phyloP scores from a whole-genome alignment of 371 early-diverging fungal genomes.

The Apophysomyces sp. region DNA sequence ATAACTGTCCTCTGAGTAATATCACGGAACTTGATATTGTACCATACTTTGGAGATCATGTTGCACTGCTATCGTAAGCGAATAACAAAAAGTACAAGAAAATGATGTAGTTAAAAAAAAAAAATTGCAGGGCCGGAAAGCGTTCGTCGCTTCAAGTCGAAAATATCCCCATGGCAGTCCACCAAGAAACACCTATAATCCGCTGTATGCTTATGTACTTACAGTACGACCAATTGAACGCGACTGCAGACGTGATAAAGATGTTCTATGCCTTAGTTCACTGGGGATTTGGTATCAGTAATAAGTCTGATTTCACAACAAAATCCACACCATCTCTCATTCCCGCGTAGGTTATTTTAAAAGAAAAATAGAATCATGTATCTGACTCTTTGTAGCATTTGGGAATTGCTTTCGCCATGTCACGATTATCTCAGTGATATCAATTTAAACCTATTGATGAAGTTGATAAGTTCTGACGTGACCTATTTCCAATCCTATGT shows the following conservation, averaged over 20 bases:
- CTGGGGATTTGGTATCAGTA: constrained; percentile 39
- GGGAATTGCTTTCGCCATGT: constrained; percentile 43
- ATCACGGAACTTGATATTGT: constrained; percentile 42
- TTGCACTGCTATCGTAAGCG: constrained; percentile 31
- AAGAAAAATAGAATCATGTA: neutral
- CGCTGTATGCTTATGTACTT: constrained; percentile 36
- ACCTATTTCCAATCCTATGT: constrained; percentile 42
- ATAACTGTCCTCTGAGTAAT: constrained; percentile 35
- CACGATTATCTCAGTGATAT: constrained; percentile 40
- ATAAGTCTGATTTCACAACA: constrained; percentile 31
- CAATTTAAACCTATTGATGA: constrained; percentile 41
- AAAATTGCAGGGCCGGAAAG: constrained; percentile 29
- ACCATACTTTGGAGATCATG: constrained; percentile 31
- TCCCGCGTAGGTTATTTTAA: constrained; percentile 33
- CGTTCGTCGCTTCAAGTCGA: constrained; percentile 26
- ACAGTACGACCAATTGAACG: constrained; percentile 33
- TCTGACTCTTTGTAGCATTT: constrained; percentile 26
- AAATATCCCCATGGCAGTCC: constrained; percentile 18
- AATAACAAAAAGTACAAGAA: too few species aligned
- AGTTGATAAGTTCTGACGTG: constrained; percentile 38
- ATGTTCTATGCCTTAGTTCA: constrained; percentile 40
- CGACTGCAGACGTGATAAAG: constrained; percentile 34
- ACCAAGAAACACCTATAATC: constrained; percentile 34
- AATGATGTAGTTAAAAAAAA: too few species aligned
- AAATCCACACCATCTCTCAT: constrained; percentile 34